Base-by-base conservation (phyloP, 2,329 filamentous ascomycete genomes). In the Neonectria ditissima region DNA sequence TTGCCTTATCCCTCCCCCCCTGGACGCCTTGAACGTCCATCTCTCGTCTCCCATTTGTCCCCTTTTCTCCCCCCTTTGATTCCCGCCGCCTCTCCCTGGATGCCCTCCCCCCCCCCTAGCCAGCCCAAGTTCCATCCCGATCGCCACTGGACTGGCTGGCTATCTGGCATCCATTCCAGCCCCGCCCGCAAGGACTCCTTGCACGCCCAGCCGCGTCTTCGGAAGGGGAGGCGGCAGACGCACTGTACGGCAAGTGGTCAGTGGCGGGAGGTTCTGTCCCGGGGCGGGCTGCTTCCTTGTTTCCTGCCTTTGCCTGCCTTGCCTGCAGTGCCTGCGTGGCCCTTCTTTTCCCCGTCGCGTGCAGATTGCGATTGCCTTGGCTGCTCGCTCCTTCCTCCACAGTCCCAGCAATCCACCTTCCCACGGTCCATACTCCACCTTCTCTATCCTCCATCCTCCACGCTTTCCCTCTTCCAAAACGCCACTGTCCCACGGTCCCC, bases 381-480 rank as follows among this genome's bases (percentile, higher is more conserved):
- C 14, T 37, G 6, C 24, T 26, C 4, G 34, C 34, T 37, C 34
- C 34, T 37, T 37, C 39, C 55, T 62, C 63, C 63, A 59, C 56
- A 63, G 47, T 34, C 13, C 34, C 18, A 18, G 20, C 6, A 32
- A 47, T n/a, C n/a, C 28, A 34, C 39, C 14, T 32, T 32, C 24
- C 57, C 44, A 55, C 51, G n/a, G 43, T 28, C 18, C 34, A 43
- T 37, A 4, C 18, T 28, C 24, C 52, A 56, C n/a, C n/a, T n/a
- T n/a, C 24, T 26, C 24, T 6, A 26, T 6, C 24, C 24, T 26
- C 24, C 24, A 26, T 26, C 4, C 24, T 26, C 24, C 24, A 26
- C 24, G 24, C 24, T 26, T 26, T 26, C 34, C 45, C 44, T 30
- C 37, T 51, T 56, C 30, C 59, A 62, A 48, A 62, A 54, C 57